These are phyloP conservation scores for Pseudocercospora vitis DNA, from an alignment of 2,329 filamentous ascomycete genomes.

Conservation along the genomic window DNA sequence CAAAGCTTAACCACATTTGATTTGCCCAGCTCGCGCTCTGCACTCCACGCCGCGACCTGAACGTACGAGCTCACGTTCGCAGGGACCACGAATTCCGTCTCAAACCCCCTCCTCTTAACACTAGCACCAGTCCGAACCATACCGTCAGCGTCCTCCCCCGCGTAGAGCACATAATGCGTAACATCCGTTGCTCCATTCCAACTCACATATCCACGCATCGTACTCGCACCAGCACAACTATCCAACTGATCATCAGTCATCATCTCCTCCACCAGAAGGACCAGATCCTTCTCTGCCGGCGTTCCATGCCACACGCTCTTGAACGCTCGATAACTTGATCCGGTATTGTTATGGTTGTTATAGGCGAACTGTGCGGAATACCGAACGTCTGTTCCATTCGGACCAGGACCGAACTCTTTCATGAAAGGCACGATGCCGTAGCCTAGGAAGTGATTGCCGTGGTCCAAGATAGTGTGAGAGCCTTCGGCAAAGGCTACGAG, in stretches of 20 bases:
- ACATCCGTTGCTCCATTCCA: neutral
- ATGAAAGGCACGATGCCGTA: neutral
- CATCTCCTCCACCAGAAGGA: neutral
- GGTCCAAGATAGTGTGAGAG: neutral
- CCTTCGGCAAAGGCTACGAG: neutral
- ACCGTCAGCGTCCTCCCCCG: neutral
- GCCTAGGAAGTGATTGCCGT: neutral
- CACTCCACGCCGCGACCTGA: neutral
- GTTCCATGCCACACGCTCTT: neutral
- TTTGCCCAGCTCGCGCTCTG: neutral
- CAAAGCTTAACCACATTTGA: neutral
- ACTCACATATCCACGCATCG: neutral
- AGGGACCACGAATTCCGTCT: neutral
- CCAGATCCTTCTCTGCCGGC: neutral
- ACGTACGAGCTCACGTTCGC: neutral
- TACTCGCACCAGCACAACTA: neutral
- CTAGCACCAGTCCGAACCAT: neutral
- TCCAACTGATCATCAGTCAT: neutral
- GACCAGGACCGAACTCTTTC: neutral
- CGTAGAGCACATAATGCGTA: neutral
- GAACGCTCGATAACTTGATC: neutral
- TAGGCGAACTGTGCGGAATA: neutral
- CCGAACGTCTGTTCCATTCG: neutral
- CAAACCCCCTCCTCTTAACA: neutral
- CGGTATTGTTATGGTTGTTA: neutral